phyloP scores from a whole-genome alignment of 2,329 filamentous ascomycete species.

The Fusarium dimerum region DNA sequence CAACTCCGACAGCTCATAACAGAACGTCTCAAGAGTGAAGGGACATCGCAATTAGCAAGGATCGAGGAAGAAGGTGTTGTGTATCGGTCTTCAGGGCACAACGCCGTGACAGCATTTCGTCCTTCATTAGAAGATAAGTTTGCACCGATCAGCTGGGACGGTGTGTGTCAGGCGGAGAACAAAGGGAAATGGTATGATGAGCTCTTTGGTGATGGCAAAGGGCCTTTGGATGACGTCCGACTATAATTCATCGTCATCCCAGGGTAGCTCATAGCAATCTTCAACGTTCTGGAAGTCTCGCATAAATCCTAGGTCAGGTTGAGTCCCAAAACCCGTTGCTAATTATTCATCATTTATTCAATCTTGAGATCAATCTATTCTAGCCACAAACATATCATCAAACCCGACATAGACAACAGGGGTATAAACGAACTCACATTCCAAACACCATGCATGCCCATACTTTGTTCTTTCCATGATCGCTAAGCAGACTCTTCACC shows the following conservation, averaged over 20 bases:
- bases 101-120: constrained; percentile 26
- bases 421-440: constrained; percentile 21
- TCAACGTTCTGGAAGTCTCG: no score
- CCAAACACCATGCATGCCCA: constrained; percentile 11
- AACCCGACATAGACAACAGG: constrained; percentile 19
- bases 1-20: constrained; percentile 33
- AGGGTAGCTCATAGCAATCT: no score
- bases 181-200: constrained; percentile 34
- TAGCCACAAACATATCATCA: constrained; percentile 6
- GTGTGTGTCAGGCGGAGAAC: constrained; percentile 34
- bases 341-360: no score
- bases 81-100: constrained; percentile 27
- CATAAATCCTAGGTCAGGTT: no score
- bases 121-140: constrained; percentile 22
- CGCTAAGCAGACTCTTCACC: constrained; percentile 33
- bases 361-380: neutral
- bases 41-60: constrained; percentile 20
- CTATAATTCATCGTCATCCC: no score
- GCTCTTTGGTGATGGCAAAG: constrained; percentile 36
- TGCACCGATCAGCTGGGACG: constrained; percentile 32
- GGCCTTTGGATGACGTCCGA: constrained; percentile 23
- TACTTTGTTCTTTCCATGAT: neutral
- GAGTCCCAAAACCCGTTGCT: no score
- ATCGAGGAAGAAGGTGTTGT: constrained; percentile 5
- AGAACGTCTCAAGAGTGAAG: constrained; percentile 20